These are phyloP conservation scores for Diddensiella transvaalensis DNA, from an alignment of 805 yeast species.

Conservation along the genomic window DNA sequence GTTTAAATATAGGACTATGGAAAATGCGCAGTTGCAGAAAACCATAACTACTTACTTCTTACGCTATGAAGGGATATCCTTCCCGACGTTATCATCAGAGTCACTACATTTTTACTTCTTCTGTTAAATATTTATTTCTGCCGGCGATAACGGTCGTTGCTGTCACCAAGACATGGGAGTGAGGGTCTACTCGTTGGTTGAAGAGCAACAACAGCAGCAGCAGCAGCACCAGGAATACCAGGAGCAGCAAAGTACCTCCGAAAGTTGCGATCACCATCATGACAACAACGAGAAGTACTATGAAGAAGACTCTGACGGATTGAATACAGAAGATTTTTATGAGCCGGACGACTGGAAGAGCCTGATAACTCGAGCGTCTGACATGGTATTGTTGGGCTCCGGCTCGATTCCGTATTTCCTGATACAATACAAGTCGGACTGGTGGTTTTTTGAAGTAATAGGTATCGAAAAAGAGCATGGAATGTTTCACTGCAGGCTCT, in stretches of 20 bases:
- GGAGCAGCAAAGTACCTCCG: no score
- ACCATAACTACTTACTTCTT: not conserved
- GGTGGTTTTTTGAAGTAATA: slow-evolving; percentile 1
- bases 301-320: not conserved
- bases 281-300: not conserved
- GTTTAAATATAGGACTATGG: not conserved
- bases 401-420: not conserved
- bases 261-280: no score
- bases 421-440: not conserved
- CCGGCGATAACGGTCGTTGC: no score
- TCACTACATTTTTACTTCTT: not conserved
- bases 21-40: not conserved
- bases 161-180: not conserved
- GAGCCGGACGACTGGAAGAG: not conserved
- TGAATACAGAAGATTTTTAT: no score
- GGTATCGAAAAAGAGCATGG: not conserved
- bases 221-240: not conserved
- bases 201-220: not conserved
- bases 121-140: no score
- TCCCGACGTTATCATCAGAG: not conserved
- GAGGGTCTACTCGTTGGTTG: not conserved
- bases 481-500: not conserved
- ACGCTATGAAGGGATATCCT: not conserved
- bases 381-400: not conserved
- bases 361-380: not conserved